A percentile compares a stretch with the other conserved stretches of the same genome.
Evolutionary conservation across 768 basidiomycete genomes (phyloP).

Genomic region (Phaffia tasmanica): DNA sequence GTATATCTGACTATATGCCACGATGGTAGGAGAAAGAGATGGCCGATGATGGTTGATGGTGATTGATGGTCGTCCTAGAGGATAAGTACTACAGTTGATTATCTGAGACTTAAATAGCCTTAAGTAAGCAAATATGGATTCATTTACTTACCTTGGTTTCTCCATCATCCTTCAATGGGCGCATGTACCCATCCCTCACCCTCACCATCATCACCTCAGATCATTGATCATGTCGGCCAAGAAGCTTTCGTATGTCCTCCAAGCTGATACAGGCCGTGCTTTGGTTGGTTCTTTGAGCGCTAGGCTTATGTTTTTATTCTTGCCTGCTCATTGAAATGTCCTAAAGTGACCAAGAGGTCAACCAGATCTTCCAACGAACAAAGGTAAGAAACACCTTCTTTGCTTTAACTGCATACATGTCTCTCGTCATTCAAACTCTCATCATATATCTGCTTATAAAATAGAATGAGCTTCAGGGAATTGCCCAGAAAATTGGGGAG

Average conservation of each 20-base stretch:
- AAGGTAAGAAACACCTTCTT: conserved; percentile 38
- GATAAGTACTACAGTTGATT: not conserved
- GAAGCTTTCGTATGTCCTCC: no score
- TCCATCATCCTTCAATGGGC: conserved; percentile 1
- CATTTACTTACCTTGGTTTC: not conserved
- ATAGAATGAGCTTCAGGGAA: conserved; percentile 67
- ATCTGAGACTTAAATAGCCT: not conserved
- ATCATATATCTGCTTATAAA: not conserved
- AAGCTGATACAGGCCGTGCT: no score
- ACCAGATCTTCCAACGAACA: conserved; percentile 65
- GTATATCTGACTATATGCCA: no score
- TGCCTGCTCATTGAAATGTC: no score
- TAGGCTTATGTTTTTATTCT: no score
- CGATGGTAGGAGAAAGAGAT: not conserved
- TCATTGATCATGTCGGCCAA: no score
- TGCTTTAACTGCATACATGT: not conserved
- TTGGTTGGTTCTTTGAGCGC: no score
- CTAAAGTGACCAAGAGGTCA: conserved; percentile 50
- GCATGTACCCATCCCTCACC: not conserved
- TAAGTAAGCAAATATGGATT: not conserved
- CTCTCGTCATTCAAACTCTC: not conserved
- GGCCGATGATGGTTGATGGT: not conserved
- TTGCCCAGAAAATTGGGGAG: conserved; percentile 90
- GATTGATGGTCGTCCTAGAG: not conserved
- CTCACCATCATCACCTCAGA: no score